Evolutionary conservation across 2,329 filamentous ascomycete genomes (phyloP).

Genomic region (Aspergillus sp.): DNA sequence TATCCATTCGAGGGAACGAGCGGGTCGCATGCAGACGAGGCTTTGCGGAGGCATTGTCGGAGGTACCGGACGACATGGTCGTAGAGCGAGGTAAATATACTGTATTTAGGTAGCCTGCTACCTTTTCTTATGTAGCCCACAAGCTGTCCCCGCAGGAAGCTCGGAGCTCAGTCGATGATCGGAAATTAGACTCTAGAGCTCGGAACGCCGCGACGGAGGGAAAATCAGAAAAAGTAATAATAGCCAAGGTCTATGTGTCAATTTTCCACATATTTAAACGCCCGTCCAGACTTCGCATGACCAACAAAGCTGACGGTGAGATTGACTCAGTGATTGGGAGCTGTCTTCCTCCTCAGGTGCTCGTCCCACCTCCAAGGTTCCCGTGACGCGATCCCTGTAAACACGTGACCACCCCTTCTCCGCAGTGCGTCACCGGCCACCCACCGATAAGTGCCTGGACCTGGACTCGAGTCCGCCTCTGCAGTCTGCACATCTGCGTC

Average conservation of each 20-base stretch:
- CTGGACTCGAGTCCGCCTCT: neutral
- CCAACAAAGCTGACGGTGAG: neutral
- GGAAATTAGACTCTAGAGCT: neutral
- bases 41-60: slow-evolving; percentile 23
- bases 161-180: neutral
- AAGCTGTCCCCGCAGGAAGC: slow-evolving; percentile 9
- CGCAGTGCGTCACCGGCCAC: slow-evolving; percentile 10
- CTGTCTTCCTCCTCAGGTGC: neutral
- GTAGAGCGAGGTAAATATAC: neutral
- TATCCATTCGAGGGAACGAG: slow-evolving; percentile 36
- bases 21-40: slow-evolving; percentile 27
- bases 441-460: neutral
- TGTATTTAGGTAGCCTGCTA: neutral
- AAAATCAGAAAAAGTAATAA: neutral
- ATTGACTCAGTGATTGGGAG: neutral
- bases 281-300: neutral
- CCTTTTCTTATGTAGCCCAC: neutral
- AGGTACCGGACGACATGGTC: slow-evolving; percentile 27
- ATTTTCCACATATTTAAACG: neutral
- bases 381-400: neutral
- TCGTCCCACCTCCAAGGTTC: neutral
- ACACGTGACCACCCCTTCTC: slow-evolving; percentile 5
- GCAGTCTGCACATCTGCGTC: neutral
- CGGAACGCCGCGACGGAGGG: neutral
- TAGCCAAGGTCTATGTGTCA: neutral